Conservation (phyloP, 2,329 filamentous ascomycete species). For the Stemphylium beticola region DNA sequence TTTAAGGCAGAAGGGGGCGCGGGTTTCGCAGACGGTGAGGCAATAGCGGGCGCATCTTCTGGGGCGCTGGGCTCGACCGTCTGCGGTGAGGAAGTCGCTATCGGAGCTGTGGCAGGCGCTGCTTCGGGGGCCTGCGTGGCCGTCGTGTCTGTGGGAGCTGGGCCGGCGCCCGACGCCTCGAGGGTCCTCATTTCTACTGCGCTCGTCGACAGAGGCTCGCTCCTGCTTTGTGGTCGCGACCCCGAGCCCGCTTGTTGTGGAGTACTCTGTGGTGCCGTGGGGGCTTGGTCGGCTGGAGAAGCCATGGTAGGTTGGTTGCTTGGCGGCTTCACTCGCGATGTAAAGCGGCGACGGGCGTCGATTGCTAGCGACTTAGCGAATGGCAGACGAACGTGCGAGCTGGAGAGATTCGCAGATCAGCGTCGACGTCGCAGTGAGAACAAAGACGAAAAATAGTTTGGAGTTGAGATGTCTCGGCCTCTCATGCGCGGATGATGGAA, state of each 20-base stretch:
- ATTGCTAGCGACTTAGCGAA: conserved; percentile 26
- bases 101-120: conserved; percentile 21
- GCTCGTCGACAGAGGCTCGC: conserved; percentile 31
- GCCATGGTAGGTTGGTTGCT: conserved; percentile 38
- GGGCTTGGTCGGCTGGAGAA: conserved; percentile 35
- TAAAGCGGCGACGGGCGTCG: conserved; percentile 23
- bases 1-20: conserved; percentile 33
- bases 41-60: conserved; percentile 18
- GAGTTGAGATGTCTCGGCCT: conserved; percentile 8
- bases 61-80: conserved; percentile 17
- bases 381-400: conserved; percentile 5
- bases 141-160: conserved; percentile 21
- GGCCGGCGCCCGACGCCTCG: conserved; percentile 24
- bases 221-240: conserved; percentile 32
- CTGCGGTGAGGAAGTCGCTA: conserved; percentile 16
- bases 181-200: conserved; percentile 47
- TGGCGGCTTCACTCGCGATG: conserved; percentile 26
- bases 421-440: conserved; percentile 8
- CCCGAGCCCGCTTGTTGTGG: conserved; percentile 27
- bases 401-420: background rate
- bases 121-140: conserved; percentile 25
- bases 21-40: conserved; percentile 27
- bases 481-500: conserved; percentile 12
- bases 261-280: conserved; percentile 31
- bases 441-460: conserved; percentile 9